Conservation (phyloP, 768 basidiomycete genomes). For the Suillus clintonianus region DNA sequence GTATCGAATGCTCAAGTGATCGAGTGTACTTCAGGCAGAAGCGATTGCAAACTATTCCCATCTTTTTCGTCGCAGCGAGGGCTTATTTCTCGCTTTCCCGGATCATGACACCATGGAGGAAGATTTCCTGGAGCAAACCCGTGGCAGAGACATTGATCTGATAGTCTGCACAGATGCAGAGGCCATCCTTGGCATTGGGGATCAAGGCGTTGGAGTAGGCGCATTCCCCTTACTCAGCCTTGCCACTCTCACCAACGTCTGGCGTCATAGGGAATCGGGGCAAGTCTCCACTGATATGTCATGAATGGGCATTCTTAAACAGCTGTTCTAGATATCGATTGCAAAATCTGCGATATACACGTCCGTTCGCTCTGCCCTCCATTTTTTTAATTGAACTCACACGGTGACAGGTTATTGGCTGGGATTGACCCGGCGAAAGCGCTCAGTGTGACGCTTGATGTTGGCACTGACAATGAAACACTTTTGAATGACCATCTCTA, state of each 20-base stretch:
- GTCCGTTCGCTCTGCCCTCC: slow-evolving; percentile 34
- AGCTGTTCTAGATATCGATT: slow-evolving; percentile 55
- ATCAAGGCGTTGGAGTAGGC: slow-evolving; percentile 70
- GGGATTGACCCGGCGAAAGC: slow-evolving; percentile 65
- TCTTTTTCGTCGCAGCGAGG: slow-evolving; percentile 77
- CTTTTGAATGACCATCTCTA: slow-evolving; percentile 67
- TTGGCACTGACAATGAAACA: slow-evolving; percentile 72
- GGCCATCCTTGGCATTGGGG: slow-evolving; percentile 79
- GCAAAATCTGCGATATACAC: slow-evolving; percentile 82
- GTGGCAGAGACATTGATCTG: slow-evolving; percentile 65
- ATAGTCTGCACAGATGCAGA: slow-evolving; percentile 86
- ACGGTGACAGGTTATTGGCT: slow-evolving; percentile 52
- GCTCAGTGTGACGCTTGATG: slow-evolving; percentile 66
- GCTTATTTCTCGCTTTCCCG: slow-evolving; percentile 68
- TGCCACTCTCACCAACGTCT: slow-evolving; percentile 6
- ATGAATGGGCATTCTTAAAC: background rate
- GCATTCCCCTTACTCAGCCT: slow-evolving; percentile 21
- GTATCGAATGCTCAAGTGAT: background rate
- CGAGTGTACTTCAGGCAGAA: slow-evolving; percentile 52
- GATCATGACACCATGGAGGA: slow-evolving; percentile 71
- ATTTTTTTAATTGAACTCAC: background rate
- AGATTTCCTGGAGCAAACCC: slow-evolving; percentile 69
- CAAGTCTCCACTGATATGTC: slow-evolving; percentile 26
- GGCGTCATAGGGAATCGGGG: slow-evolving; percentile 47
- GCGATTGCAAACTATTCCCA: slow-evolving; percentile 86